Conservation (phyloP, 139 green algal genomes). For the Diplosphaera chodatii region DNA sequence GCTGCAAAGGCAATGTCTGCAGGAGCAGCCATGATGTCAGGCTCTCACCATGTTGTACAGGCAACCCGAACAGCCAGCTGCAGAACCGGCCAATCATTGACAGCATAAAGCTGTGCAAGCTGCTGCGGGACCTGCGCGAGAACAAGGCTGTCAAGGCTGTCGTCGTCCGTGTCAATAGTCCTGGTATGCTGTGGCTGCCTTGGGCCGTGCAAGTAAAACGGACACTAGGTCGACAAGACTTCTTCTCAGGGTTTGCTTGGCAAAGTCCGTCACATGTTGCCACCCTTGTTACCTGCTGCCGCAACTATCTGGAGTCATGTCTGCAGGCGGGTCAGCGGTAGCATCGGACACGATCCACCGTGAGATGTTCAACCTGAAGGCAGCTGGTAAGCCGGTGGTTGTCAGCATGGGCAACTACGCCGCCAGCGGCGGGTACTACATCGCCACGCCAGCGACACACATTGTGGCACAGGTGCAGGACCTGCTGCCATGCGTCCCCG, state of each 20-base stretch:
- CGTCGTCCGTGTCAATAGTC: slow-evolving; percentile 85
- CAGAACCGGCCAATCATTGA: slow-evolving; percentile 11
- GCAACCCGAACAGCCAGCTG: too few species aligned
- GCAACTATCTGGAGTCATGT: too few species aligned
- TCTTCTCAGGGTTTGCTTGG: too few species aligned
- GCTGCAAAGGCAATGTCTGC: too few species aligned
- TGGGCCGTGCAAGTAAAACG: too few species aligned
- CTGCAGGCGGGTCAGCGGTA: slow-evolving; percentile 76
- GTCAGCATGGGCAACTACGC: slow-evolving; percentile 87
- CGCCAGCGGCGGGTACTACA: slow-evolving; percentile 86
- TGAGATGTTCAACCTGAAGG: slow-evolving; percentile 48
- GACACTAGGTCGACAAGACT: too few species aligned
- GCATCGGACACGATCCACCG: slow-evolving; percentile 92
- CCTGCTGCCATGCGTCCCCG: too few species aligned
- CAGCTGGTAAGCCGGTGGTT: slow-evolving; percentile 79
- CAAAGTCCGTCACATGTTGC: too few species aligned
- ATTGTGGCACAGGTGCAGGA: slow-evolving; percentile 62
- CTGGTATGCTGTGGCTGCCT: slow-evolving; percentile 30
- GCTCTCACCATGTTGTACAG: too few species aligned
- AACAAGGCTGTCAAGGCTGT: slow-evolving; percentile 58
- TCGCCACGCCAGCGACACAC: slow-evolving; percentile 57
- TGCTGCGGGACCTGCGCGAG: slow-evolving; percentile 12
- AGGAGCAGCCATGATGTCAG: too few species aligned
- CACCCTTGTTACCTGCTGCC: too few species aligned
- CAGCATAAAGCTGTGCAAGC: slow-evolving; percentile 14